Evolutionary conservation across 2,329 filamentous ascomycete genomes (phyloP), one percentile per base, ranked within the genome.

Genomic region (Cordyceps militaris): DNA sequence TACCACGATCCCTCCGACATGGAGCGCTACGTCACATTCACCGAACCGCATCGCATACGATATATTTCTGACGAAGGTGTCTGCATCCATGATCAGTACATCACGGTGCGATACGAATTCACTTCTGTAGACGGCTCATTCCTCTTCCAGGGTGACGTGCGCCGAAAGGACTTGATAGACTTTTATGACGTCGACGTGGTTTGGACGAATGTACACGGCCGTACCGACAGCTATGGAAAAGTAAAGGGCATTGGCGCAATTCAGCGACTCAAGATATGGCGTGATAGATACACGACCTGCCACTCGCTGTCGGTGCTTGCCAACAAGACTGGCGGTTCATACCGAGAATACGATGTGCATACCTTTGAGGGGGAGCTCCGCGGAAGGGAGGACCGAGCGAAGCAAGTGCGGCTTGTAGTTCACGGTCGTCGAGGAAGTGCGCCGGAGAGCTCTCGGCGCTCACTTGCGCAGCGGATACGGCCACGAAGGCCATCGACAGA

Each of bases 161-260:
- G 78, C 23, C 66, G 70, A 30, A 76, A 76, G 63, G 75, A 79
- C 44, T 64, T 81, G 23, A 63, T 81, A 32, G 77, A 75, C 62
- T 80, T 77, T 65, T 80, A 76, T 57, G 78, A 81, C 59, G 72
- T 79, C 32, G 77, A 81, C 60, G 77, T 80, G 10, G 70, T 78
- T 36, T 81, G 78, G 77, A 78, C 77, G 23, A 78, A 80, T 60
- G 66, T 71, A 4, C 76, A 80, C 60, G 70, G 74, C 48, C 72
- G 78, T 40, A 79, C 76, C 3, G 77, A 80, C 65, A 66, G 72
- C 16, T 79, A 79, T 60, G 78, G 78, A 47, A 79, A 74, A 32
- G 72, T 80, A 13, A 74, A 74, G 57, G 78, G 78, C 21, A 71
- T 81, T 56, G 78, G 76, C 1, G 75, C 77, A 1, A 78, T 80